Conservation (phyloP, 2,329 filamentous ascomycete species). For the Colletotrichum tabaci region DNA sequence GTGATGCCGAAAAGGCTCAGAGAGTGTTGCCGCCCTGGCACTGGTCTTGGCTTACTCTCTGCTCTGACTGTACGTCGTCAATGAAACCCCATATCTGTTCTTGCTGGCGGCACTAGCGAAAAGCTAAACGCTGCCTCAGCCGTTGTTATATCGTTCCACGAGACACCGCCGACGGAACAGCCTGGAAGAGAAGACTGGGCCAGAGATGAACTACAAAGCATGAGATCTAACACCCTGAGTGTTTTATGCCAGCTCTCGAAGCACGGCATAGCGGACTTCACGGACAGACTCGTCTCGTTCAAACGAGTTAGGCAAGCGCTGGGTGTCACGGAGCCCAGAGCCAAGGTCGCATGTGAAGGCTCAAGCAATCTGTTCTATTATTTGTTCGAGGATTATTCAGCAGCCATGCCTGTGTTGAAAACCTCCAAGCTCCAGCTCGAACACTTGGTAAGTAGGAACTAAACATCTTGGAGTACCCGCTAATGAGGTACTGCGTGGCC, state of each 20-base stretch:
- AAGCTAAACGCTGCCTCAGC: conserved; percentile 55
- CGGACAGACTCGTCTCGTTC: conserved; percentile 57
- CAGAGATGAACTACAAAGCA: conserved; percentile 50
- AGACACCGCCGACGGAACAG: conserved; percentile 61
- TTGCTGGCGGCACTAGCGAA: conserved; percentile 24
- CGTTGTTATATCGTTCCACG: conserved; percentile 80
- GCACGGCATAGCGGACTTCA: conserved; percentile 56
- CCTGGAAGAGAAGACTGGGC: conserved; percentile 45
- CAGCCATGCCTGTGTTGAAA: conserved; percentile 70
- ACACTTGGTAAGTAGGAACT: conserved; percentile 6
- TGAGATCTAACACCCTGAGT: conserved; percentile 56
- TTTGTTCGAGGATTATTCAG: conserved; percentile 76
- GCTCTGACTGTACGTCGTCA: conserved; percentile 68
- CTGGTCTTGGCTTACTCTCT: conserved; percentile 82
- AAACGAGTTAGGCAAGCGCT: conserved; percentile 55
- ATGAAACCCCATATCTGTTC: neutral
- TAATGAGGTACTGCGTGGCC: neutral
- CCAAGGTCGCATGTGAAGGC: conserved; percentile 18
- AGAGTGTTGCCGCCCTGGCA: conserved; percentile 57
- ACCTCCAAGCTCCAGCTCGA: conserved; percentile 59
- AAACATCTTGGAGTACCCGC: neutral
- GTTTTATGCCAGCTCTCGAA: conserved; percentile 57
- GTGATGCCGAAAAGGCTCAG: conserved; percentile 45
- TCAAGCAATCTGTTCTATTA: conserved; percentile 68
- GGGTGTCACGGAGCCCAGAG: conserved; percentile 3